phyloP scores from a whole-genome alignment of 176 grass and related monocot genomes.

The Musa troglodytarum region DNA sequence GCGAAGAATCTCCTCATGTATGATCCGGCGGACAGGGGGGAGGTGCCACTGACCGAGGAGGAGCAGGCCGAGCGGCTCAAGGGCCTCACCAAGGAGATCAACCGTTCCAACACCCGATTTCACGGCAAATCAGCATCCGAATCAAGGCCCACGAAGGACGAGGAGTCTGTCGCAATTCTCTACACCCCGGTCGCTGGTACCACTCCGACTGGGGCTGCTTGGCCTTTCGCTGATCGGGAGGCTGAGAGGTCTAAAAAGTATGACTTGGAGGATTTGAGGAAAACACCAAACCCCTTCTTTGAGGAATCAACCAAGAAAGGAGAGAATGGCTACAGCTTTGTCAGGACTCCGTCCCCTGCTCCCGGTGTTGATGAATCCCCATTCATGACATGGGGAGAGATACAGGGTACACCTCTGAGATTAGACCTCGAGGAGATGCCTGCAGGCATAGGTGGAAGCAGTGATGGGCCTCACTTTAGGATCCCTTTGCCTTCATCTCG shows the following conservation, averaged over 20 bases:
- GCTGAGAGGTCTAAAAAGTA: constrained; percentile 68
- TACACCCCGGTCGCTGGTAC: constrained; percentile 56
- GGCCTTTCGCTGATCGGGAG: constrained; percentile 31
- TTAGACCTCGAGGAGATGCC: constrained; percentile 58
- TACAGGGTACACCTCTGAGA: constrained; percentile 75
- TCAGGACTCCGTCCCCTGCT: constrained; percentile 74
- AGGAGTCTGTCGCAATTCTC: constrained; percentile 47
- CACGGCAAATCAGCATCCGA: constrained; percentile 41
- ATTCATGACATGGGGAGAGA: constrained; percentile 98
- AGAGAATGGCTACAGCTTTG: constrained; percentile 73
- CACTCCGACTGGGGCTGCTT: constrained; percentile 47
- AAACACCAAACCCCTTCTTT: constrained; percentile 71
- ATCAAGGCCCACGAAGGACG: constrained; percentile 41
- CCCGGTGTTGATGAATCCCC: constrained; percentile 88
- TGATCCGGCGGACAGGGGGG: constrained; percentile 55
- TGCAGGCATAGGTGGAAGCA: constrained; percentile 27
- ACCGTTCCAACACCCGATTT: constrained; percentile 58
- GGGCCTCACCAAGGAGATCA: constrained; percentile 72
- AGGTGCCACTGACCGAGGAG: constrained; percentile 56
- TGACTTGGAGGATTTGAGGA: constrained; percentile 90
- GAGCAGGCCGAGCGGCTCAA: constrained; percentile 66
- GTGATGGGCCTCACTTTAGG: constrained; percentile 48
- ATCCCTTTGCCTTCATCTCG: constrained; percentile 64
- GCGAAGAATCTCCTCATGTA: constrained; percentile 98
- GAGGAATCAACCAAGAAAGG: constrained; percentile 60